phyloP scores from a whole-genome alignment of 1,139 yeast species.

The Yarrowia galli region DNA sequence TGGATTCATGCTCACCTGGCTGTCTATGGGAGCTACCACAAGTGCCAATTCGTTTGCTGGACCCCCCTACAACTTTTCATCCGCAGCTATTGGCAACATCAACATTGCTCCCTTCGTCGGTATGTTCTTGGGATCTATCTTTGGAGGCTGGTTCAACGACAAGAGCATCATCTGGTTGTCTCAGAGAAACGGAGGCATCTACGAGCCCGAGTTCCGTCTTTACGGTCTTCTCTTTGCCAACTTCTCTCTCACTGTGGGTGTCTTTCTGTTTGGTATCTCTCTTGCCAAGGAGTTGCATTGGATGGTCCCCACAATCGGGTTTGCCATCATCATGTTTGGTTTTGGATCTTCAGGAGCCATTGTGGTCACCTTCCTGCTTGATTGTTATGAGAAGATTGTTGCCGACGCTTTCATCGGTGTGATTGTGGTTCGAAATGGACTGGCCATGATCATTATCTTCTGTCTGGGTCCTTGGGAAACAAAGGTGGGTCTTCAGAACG shows the following conservation, averaged over 20 bases:
- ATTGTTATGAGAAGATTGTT: slow-evolving; percentile 13
- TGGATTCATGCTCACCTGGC: slow-evolving; percentile 24
- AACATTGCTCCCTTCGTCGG: slow-evolving; percentile 22
- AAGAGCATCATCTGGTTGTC: slow-evolving; percentile 16
- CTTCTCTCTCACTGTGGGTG: neutral
- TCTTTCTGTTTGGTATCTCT: slow-evolving; percentile 17
- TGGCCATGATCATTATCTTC: slow-evolving; percentile 16
- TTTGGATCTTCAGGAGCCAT: slow-evolving; percentile 13
- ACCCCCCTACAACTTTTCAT: slow-evolving; percentile 40
- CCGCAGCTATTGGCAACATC: slow-evolving; percentile 17
- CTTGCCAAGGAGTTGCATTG: slow-evolving; percentile 1
- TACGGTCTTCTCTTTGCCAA: slow-evolving; percentile 13
- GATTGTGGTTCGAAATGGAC: slow-evolving; percentile 12
- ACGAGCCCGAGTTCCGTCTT: slow-evolving; percentile 35
- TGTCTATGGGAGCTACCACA: slow-evolving; percentile 13
- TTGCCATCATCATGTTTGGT: slow-evolving; percentile 23
- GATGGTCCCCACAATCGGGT: slow-evolving; percentile 24
- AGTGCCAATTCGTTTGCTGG: slow-evolving; percentile 45
- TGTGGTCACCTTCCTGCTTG: slow-evolving; percentile 10
- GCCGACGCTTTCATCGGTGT: slow-evolving; percentile 21
- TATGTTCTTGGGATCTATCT: neutral
- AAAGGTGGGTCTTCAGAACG: neutral
- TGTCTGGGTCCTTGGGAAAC: neutral
- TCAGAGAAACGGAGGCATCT: neutral
- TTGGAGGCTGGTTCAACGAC: slow-evolving; percentile 24